Evolutionary conservation across 495 filamentous ascomycete genomes (phyloP).

Genomic region (Penicillium maclennaniae): DNA sequence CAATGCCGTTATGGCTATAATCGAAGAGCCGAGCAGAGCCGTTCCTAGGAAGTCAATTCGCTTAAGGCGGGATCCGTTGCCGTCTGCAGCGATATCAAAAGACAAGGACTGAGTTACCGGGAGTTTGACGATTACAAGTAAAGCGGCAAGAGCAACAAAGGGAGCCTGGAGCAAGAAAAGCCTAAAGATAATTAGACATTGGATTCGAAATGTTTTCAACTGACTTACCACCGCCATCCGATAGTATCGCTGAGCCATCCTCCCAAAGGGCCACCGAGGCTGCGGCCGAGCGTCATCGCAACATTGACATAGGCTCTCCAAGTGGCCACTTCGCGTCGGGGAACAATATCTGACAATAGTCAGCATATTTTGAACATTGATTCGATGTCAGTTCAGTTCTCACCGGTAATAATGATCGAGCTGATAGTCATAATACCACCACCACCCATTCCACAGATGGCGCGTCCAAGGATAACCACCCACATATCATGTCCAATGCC

Average conservation of each 20-base stretch:
- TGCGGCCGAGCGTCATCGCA: conserved; percentile 59
- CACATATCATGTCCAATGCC: conserved; percentile 49
- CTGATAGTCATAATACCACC: conserved; percentile 56
- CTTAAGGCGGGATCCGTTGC: conserved; percentile 16
- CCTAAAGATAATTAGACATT: conserved; percentile 30
- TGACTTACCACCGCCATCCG: conserved; percentile 64
- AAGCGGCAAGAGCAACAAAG: conserved; percentile 46
- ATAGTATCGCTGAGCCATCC: conserved; percentile 62
- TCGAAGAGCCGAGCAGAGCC: conserved; percentile 43
- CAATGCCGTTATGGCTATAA: conserved; percentile 49
- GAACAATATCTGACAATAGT: conserved; percentile 50
- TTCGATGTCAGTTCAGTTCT: conserved; percentile 1
- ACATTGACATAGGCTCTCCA: conserved; percentile 68
- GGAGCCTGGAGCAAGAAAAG: conserved; percentile 60
- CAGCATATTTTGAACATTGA: background rate
- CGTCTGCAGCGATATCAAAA: background rate
- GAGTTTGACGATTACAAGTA: conserved; percentile 45
- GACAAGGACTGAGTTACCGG: conserved; percentile 32
- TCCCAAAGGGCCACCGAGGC: conserved; percentile 59
- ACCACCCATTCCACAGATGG: conserved; percentile 56
- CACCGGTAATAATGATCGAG: conserved; percentile 59
- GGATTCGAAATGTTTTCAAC: background rate
- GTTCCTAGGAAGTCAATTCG: conserved; percentile 61
- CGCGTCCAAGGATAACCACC: conserved; percentile 53
- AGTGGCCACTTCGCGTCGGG: conserved; percentile 60